Base-by-base conservation (phyloP, 129 eudicot genomes). In the Logfia minima region DNA sequence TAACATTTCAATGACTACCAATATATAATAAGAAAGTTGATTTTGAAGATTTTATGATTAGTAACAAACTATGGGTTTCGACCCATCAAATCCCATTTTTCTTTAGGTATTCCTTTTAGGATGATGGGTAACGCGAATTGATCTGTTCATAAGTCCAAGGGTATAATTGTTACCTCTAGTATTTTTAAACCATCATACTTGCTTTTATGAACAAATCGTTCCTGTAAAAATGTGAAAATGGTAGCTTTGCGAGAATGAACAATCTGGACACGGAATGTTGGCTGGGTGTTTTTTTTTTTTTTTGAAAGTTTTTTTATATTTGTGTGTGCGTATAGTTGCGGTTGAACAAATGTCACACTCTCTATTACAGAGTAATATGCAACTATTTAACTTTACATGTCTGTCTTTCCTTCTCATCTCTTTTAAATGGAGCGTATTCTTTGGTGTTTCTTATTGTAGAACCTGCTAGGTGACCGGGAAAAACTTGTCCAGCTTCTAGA, bases 401-500 rank as follows among this genome's bases (percentile, higher is more conserved):
- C 16, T 29, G 43, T 65, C 68, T 41, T 59, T 51, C 79, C 77
- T 58, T 18, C 48, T 45, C 55, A 29, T 69, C 48, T 55, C 13
- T 24, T 24, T 10, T 53, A 63, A 7, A 14, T 65, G 41, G 21
- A 5, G 32, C 69, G 17, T 65, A 16, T 24, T 62, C 31, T 62
- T 8, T 61, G 67, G 74, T 91, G 97, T 89, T 80, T 82, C 84
- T 59, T 70, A 62, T 16, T 67, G 81, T 90, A 94, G 97, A 80
- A 92, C 39, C 84, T 94, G 29, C 80, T 91, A 73, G 80, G 90
- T 84, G 97, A 94, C 77, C 92, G 97, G 17, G 94, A 91, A 17
- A 91, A 94, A 75, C 99, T 94, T 34, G 87, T 93, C 77, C 89
- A 86, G 88, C 97, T 93, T 85, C 86, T 94, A 34, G 97, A 89